A percentile compares a stretch with the other conserved stretches of the same genome.
phyloP scores from a whole-genome alignment of 1,139 yeast species.

The Blastobotrys indianensis region DNA sequence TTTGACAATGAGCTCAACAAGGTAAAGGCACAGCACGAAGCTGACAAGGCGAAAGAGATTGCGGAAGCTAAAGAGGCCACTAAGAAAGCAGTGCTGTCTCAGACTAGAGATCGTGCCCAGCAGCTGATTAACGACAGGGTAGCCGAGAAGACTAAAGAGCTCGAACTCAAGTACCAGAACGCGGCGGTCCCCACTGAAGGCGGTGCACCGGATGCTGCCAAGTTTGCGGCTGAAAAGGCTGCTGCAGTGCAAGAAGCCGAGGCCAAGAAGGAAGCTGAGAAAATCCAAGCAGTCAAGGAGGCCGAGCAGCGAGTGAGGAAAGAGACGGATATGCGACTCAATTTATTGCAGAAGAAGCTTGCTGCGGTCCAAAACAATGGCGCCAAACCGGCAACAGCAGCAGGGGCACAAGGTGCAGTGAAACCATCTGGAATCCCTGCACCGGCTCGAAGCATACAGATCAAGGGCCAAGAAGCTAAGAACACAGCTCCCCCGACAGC shows the following conservation, averaged over 20 bases:
- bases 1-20: slow-evolving; percentile 6
- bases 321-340: slow-evolving; percentile 33
- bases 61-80: slow-evolving; percentile 10
- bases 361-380: slow-evolving; percentile 22
- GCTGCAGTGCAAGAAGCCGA: slow-evolving; percentile 7
- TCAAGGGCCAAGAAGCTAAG: slow-evolving; percentile 7
- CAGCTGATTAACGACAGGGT: background rate
- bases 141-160: slow-evolving; percentile 1
- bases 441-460: slow-evolving; percentile 2
- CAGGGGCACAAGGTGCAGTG: slow-evolving; percentile 7
- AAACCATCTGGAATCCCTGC: background rate
- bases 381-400: background rate
- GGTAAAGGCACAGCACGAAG: background rate
- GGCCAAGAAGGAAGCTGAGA: slow-evolving; percentile 11
- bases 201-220: no score
- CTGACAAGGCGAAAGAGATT: background rate
- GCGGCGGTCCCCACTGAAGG: slow-evolving; percentile 1
- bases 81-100: slow-evolving; percentile 6
- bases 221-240: slow-evolving; percentile 3
- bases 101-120: slow-evolving; percentile 2
- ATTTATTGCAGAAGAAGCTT: slow-evolving; percentile 32
- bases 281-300: slow-evolving; percentile 16
- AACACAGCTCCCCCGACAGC: background rate
- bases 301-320: slow-evolving; percentile 22
- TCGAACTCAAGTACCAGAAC: slow-evolving; percentile 5